Conservation (phyloP, 192 early-diverging fungal species). For the Gigaspora rosea region DNA sequence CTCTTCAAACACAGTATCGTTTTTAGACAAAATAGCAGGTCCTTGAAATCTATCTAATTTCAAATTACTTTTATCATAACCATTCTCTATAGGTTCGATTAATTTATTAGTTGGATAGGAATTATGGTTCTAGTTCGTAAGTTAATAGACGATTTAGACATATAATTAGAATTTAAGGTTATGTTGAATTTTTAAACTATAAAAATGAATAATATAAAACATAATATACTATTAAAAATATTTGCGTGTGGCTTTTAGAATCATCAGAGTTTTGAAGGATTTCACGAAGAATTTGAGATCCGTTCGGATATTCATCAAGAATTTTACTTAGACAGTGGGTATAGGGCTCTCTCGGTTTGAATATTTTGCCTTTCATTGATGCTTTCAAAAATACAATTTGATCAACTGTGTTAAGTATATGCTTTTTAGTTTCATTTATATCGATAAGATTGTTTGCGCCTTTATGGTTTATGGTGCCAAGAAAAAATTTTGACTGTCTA, state of each 20-base stretch:
- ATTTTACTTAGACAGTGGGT: conserved; percentile 9
- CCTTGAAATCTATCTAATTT: conserved; percentile 31
- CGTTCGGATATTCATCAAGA: conserved; percentile 43
- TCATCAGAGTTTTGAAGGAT: conserved; percentile 46
- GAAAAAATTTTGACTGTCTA: no score
- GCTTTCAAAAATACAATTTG: no score
- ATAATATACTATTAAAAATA: no score
- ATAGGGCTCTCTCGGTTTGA: conserved; percentile 32
- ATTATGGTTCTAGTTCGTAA: background rate
- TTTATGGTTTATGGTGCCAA: no score
- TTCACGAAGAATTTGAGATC: conserved; percentile 45
- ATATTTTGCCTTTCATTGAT: background rate
- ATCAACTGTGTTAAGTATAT: no score
- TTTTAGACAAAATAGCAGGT: conserved; percentile 30
- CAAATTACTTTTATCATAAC: background rate
- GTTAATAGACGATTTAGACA: no score
- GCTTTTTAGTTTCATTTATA: no score
- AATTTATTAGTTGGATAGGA: background rate
- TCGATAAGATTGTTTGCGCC: no score
- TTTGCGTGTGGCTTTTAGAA: background rate
- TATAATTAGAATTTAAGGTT: no score
- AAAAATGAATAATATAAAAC: background rate
- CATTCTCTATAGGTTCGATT: background rate
- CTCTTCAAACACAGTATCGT: conserved; percentile 31
- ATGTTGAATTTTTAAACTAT: no score